Evolutionary conservation across 345 rosid species (phyloP).

Genomic region (Cochlearia excelsa): DNA sequence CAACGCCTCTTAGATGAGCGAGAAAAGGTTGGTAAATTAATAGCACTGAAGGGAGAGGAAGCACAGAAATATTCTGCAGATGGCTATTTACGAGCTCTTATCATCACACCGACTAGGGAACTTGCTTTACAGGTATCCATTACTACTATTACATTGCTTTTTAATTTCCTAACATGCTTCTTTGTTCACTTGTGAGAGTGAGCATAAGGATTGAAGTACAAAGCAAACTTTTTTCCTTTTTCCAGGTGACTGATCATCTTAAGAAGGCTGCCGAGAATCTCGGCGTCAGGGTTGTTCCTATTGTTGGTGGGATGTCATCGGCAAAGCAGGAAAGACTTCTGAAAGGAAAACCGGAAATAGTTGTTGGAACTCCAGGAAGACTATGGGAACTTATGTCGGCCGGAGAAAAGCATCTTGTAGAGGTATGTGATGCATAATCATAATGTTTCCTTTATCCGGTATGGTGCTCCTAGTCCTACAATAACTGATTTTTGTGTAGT

Average conservation of each 20-base stretch:
- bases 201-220: constrained; percentile 5
- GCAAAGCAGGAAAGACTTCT: constrained; percentile 90
- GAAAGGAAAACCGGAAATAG: constrained; percentile 78
- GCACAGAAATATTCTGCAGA: constrained; percentile 61
- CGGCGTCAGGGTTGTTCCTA: constrained; percentile 65
- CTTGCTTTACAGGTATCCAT: constrained; percentile 78
- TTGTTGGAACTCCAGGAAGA: constrained; percentile 95
- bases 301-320: constrained; percentile 93
- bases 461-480: constrained; percentile 10
- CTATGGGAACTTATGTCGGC: constrained; percentile 97
- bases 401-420: constrained; percentile 84
- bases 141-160: constrained; percentile 13
- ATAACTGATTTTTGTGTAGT: neutral
- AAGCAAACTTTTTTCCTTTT: constrained; percentile 14
- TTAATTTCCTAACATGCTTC: neutral
- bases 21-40: constrained; percentile 55
- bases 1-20: constrained; percentile 88
- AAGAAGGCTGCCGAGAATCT: constrained; percentile 64
- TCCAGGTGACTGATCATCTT: constrained; percentile 86
- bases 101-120: constrained; percentile 94
- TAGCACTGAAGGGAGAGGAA: constrained; percentile 53
- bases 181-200: constrained; percentile 1
- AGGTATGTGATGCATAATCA: constrained; percentile 49
- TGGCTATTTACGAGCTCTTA: constrained; percentile 78
- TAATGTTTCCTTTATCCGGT: neutral